These are phyloP conservation scores for Hypoxylon trugodes DNA, from an alignment of 495 filamentous ascomycete species.

Conservation along the genomic window DNA sequence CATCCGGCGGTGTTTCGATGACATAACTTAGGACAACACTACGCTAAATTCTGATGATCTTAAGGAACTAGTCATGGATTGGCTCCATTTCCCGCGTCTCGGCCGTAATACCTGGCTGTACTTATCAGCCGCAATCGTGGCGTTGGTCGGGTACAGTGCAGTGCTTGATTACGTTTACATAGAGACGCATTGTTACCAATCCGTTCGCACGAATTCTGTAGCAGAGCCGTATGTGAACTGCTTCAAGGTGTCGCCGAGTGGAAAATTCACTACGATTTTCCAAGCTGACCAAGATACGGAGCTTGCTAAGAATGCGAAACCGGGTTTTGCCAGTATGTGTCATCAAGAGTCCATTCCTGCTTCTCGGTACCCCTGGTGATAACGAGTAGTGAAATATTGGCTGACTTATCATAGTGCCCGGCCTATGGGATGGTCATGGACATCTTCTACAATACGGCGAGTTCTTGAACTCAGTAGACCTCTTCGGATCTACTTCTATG, in stretches of 20 bases:
- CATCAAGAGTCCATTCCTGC: background rate
- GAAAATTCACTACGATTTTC: constrained; percentile 47
- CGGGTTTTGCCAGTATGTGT: constrained; percentile 50
- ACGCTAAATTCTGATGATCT: background rate
- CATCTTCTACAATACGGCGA: constrained; percentile 71
- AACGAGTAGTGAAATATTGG: background rate
- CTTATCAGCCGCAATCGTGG: constrained; percentile 17
- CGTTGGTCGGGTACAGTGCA: constrained; percentile 24
- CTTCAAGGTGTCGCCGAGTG: constrained; percentile 50
- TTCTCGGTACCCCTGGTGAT: too few species aligned
- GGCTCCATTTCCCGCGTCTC: constrained; percentile 20
- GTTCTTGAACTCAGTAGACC: constrained; percentile 65
- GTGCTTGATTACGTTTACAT: constrained; percentile 17
- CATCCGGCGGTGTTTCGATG: too few species aligned
- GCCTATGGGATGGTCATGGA: constrained; percentile 72
- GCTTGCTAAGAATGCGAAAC: constrained; percentile 14
- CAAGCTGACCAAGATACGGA: constrained; percentile 13
- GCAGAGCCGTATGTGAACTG: constrained; percentile 47
- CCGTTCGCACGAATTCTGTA: constrained; percentile 47
- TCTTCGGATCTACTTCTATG: constrained; percentile 63
- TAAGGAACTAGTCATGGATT: constrained; percentile 19
- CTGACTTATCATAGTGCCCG: constrained; percentile 52
- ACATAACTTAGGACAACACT: background rate
- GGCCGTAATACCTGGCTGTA: constrained; percentile 32
- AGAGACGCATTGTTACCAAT: constrained; percentile 53